Evolutionary conservation across 2,329 filamentous ascomycete genomes (phyloP), one percentile per base, ranked within the genome.

Genomic region (Phialocephala sp.): DNA sequence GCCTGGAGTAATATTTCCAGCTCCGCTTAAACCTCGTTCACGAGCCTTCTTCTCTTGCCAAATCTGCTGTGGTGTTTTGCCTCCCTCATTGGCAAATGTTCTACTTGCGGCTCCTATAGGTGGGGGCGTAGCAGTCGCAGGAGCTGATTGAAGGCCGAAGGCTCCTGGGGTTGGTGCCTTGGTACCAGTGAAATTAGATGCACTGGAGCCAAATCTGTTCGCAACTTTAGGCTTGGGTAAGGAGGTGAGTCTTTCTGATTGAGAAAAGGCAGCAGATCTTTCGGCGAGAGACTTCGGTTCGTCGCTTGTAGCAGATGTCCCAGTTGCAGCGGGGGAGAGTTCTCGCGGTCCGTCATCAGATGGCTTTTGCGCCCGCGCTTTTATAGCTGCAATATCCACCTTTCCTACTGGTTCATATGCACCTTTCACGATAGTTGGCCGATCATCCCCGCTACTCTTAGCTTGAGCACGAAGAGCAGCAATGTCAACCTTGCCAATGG

Each of bases 21-120:
- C 81, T 47, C 81, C 81, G 55, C 86, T 89, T 27, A 78, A 71
- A 24, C 85, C 88, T 65, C 89, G 85, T 77, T 95, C 89, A 67
- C 89, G 89, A 43, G 92, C 94, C 82, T 98, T 98, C 82, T 94
- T 97, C 82, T 99, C 95, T 0, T 94, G 94, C 95, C 95, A 99
- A 41, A 97, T 81, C 78, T 99, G 95, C 36, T 95, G 94, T 8
- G 95, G 95, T 5, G 95, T 98, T 83, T 98, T 99, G 68, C 95
- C 95, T 69, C 91, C 94, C 77, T 96, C 84, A 71, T 97, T 94
- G 18, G 95, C 95, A 81, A 98, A 99, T 0, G 93, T 97, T 74
- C 93, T 89, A 80, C 93, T 96, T 43, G 94, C 93, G 70, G 88
- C 85, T 32, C 93, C 93, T 32, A 97, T 84, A 6, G 91, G 88